Evolutionary conservation across 345 rosid species (phyloP).

Genomic region (Cochlearia excelsa): DNA sequence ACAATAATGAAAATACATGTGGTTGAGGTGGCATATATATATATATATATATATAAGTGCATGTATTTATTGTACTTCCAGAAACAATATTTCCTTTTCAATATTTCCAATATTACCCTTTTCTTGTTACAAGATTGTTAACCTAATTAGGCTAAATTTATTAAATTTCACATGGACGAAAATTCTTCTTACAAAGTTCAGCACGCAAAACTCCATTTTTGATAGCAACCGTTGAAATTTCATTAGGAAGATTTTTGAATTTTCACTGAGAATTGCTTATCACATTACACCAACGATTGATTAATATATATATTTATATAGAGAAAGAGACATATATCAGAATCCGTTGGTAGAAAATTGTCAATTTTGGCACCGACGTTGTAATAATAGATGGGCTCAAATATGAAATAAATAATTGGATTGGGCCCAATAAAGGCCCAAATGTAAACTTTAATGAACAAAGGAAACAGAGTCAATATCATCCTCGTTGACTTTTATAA

Average conservation of each 20-base stretch:
- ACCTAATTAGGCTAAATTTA: slow-evolving; percentile 31
- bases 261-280: slow-evolving; percentile 3
- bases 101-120: slow-evolving; percentile 28
- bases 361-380: slow-evolving; percentile 31
- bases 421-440: slow-evolving; percentile 35
- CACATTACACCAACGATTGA: not conserved
- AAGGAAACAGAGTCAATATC: slow-evolving; percentile 16
- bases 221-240: slow-evolving; percentile 20
- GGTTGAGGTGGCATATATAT: not conserved
- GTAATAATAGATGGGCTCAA: not conserved
- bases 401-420: not conserved
- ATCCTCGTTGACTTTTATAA: not conserved
- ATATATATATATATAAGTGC: no score
- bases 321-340: slow-evolving; percentile 24
- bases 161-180: not conserved
- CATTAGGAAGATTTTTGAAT: not conserved
- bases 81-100: not conserved
- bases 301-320: no score
- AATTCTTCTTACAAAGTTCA: not conserved
- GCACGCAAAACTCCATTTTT: slow-evolving; percentile 31
- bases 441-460: not conserved
- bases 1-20: no score
- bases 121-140: slow-evolving; percentile 39
- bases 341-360: slow-evolving; percentile 21
- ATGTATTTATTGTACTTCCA: no score